Conservation (phyloP, 257 asterid species). For the Haberlea rhodopensis region DNA sequence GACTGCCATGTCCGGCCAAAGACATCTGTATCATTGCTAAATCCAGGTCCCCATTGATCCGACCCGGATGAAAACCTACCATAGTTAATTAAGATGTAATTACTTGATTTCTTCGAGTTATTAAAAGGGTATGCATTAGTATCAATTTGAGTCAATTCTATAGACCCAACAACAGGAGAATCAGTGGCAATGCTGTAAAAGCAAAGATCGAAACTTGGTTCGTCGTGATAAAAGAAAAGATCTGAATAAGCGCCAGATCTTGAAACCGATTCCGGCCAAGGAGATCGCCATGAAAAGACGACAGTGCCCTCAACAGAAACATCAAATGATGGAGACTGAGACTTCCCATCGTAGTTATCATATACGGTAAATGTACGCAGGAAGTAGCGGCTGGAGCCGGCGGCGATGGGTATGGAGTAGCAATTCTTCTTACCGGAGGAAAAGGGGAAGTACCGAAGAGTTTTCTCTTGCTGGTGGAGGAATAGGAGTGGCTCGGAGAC, state of each 20-base stretch:
- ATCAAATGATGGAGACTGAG: slow-evolving; percentile 87
- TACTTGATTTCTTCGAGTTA: slow-evolving; percentile 28
- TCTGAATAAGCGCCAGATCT: slow-evolving; percentile 90
- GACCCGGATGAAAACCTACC: slow-evolving; percentile 82
- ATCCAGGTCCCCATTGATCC: slow-evolving; percentile 91
- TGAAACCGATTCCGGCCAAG: slow-evolving; percentile 64
- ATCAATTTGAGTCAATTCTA: slow-evolving; percentile 56
- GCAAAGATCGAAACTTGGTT: slow-evolving; percentile 55
- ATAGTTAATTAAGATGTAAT: slow-evolving; percentile 64
- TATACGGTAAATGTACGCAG: slow-evolving; percentile 84
- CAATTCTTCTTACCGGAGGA: slow-evolving; percentile 87
- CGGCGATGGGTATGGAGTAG: slow-evolving; percentile 54
- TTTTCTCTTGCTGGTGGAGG: slow-evolving; percentile 75
- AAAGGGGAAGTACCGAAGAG: slow-evolving; percentile 79
- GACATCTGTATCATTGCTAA: slow-evolving; percentile 71
- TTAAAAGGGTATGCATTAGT: slow-evolving; percentile 47
- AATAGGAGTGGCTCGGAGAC: slow-evolving; percentile 90
- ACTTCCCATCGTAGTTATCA: slow-evolving; percentile 80
- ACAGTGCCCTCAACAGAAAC: slow-evolving; percentile 83
- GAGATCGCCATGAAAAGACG: slow-evolving; percentile 84
- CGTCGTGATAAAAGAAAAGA: slow-evolving; percentile 56
- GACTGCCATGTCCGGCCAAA: slow-evolving; percentile 87
- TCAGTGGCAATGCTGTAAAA: slow-evolving; percentile 97
- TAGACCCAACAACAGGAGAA: slow-evolving; percentile 72
- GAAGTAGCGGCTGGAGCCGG: slow-evolving; percentile 43